phyloP scores from a whole-genome alignment of 805 yeast species.

The Maudiozyma turicensis region DNA sequence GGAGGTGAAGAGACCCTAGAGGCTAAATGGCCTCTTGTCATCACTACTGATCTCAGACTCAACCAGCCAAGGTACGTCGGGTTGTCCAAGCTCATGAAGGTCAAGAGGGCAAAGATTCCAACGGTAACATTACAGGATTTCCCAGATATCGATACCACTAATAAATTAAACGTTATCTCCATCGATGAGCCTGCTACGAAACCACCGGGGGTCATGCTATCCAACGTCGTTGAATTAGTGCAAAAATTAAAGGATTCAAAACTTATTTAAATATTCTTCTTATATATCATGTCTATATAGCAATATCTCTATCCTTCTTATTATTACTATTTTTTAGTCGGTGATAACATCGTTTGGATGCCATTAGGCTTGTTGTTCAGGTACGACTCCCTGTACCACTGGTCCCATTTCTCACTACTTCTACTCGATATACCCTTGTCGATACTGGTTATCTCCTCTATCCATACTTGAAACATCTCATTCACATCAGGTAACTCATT shows the following conservation, averaged over 20 bases:
- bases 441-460: conserved; percentile 9
- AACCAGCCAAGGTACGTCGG: conserved; percentile 96
- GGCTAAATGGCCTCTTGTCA: conserved; percentile 71
- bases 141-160: conserved; percentile 47
- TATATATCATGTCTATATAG: neutral
- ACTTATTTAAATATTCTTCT: conserved; percentile 38
- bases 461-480: conserved; percentile 24
- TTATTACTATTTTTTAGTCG: conserved; percentile 4
- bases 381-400: conserved; percentile 18
- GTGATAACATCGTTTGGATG: conserved; percentile 15
- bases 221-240: conserved; percentile 72
- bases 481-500: conserved; percentile 12
- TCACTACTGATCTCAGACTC: conserved; percentile 88
- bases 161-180: conserved; percentile 57
- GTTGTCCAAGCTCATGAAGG: conserved; percentile 94
- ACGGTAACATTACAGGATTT: conserved; percentile 51
- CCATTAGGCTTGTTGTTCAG: conserved; percentile 26
- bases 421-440: too few relatives aligned
- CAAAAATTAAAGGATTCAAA: conserved; percentile 67
- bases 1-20: conserved; percentile 84
- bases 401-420: conserved; percentile 13
- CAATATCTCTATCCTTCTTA: neutral
- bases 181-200: conserved; percentile 83
- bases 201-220: conserved; percentile 72
- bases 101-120: conserved; percentile 89